These are phyloP conservation scores for Rhynchospora tenuis DNA, from an alignment of 176 grass and related monocot species.

Conservation along the genomic window DNA sequence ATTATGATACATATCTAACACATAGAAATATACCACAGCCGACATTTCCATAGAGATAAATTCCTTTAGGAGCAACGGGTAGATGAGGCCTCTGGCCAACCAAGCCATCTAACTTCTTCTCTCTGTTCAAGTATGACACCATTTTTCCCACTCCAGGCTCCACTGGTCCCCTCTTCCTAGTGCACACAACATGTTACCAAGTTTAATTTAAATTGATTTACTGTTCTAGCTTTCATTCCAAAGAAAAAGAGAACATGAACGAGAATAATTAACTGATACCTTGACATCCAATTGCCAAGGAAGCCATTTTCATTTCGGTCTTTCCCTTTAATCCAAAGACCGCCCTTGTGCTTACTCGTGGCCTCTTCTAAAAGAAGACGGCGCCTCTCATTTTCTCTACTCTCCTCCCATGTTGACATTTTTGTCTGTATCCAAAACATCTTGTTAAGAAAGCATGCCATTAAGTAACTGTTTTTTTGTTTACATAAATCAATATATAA, in stretches of 20 bases:
- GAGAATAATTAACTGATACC: slow-evolving; percentile 28
- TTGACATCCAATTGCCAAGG: slow-evolving; percentile 51
- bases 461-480: too few relatives aligned
- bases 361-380: slow-evolving; percentile 77
- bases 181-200: not conserved
- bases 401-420: slow-evolving; percentile 63
- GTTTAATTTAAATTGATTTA: slow-evolving; percentile 2
- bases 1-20: too few relatives aligned
- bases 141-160: slow-evolving; percentile 93
- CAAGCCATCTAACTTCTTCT: slow-evolving; percentile 64
- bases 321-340: slow-evolving; percentile 78
- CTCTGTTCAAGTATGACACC: slow-evolving; percentile 90
- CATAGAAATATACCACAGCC: slow-evolving; percentile 65
- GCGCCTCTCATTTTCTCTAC: slow-evolving; percentile 57
- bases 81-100: slow-evolving; percentile 65
- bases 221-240: not conserved
- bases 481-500: not conserved
- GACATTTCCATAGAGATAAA: slow-evolving; percentile 95
- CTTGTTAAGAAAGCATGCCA: not conserved
- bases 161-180: slow-evolving; percentile 55
- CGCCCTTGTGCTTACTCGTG: slow-evolving; percentile 61
- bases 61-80: slow-evolving; percentile 66
- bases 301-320: slow-evolving; percentile 36
- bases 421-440: slow-evolving; percentile 35
- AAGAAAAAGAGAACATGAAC: not conserved